Evolutionary conservation across 768 basidiomycete species (phyloP).

Genomic region (Lactarius psammicola): DNA sequence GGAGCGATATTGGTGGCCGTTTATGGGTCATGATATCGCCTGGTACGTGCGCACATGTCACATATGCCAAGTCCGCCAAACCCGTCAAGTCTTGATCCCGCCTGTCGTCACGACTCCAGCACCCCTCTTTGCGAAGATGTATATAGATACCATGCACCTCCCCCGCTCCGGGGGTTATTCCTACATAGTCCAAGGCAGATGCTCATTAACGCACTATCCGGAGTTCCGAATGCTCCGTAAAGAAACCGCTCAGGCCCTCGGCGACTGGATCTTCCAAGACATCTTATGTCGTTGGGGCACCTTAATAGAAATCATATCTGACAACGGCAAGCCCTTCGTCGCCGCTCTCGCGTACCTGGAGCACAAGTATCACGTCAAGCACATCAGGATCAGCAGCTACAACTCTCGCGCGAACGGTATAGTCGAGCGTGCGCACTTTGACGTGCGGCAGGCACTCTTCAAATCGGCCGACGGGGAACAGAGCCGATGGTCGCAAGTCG

Average conservation of each 20-base stretch:
- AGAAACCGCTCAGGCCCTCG: conserved; percentile 35
- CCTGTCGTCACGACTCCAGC: conserved; percentile 28
- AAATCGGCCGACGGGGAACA: too few relatives aligned
- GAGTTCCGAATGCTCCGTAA: conserved; percentile 35
- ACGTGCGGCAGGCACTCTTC: too few relatives aligned
- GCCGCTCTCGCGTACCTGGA: conserved; percentile 31
- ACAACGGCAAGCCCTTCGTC: conserved; percentile 41
- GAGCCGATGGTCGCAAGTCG: too few relatives aligned
- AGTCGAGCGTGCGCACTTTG: too few relatives aligned
- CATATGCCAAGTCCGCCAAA: too few relatives aligned
- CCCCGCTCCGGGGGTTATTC: conserved; percentile 36
- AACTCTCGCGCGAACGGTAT: too few relatives aligned
- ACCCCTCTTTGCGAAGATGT: conserved; percentile 37
- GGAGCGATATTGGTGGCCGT: conserved; percentile 34
- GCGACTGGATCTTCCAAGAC: conserved; percentile 39
- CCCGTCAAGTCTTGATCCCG: conserved; percentile 31
- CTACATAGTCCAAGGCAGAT: conserved; percentile 41
- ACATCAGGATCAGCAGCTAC: conserved; percentile 43
- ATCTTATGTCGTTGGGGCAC: conserved; percentile 43
- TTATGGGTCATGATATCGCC: conserved; percentile 24
- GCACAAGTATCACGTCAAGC: conserved; percentile 37
- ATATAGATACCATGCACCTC: conserved; percentile 45
- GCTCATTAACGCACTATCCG: conserved; percentile 37
- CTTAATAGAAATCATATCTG: conserved; percentile 40
- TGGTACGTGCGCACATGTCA: conserved; percentile 37